Evolutionary conservation across 495 filamentous ascomycete genomes (phyloP), one percentile per base, ranked within the genome.

Genomic region (Neurospora sp.): DNA sequence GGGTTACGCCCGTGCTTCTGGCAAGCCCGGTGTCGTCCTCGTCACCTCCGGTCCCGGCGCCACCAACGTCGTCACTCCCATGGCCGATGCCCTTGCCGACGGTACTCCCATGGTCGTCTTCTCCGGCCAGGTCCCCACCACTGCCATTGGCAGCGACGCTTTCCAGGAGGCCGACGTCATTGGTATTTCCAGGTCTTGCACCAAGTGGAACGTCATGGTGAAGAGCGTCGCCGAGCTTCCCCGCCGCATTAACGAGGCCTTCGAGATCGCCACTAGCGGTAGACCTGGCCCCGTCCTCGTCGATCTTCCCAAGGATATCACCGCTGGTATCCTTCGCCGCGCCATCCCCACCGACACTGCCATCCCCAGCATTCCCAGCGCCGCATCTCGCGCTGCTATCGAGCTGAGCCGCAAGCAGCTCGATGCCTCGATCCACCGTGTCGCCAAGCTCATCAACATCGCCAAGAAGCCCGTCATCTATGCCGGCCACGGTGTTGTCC

Each of bases 161-260:
- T 94, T 94, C 84, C 91, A 94, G 78, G 91, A 93, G 79, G 91
- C 91, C 27, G 91, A 94, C 78, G 88, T 92, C 68, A 82, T 93
- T 53, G 91, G 91, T 75, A 94, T 94, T 77, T 90, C 90, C 61
- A 84, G 91, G 74, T 85, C 91, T 38, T 94, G 91, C 82, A 94
- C 91, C 69, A 94, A 94, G 84, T 94, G 91, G 91, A 94, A 94
- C 74, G 91, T 93, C 41, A 92, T 94, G 91, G 88, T 93, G 68
- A 93, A 92, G 86, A 89, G 88, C 77, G 85, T 92, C 69, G 91
- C 91, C 41, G 91, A 94, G 78, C 81, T 94, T 59, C 91, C 91
- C n/a, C 84, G 89, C 59, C 83, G 91, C 61, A 94, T 94, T 76
- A 93, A 93, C 77, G 91, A 94, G 80, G 91, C 91, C n/a, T 94